Percentiles rank a stretch among this genome's conserved stretches.
Conservation (phyloP, 371 early-diverging fungal species). For the Thermomucor indicae-seudaticae region DNA sequence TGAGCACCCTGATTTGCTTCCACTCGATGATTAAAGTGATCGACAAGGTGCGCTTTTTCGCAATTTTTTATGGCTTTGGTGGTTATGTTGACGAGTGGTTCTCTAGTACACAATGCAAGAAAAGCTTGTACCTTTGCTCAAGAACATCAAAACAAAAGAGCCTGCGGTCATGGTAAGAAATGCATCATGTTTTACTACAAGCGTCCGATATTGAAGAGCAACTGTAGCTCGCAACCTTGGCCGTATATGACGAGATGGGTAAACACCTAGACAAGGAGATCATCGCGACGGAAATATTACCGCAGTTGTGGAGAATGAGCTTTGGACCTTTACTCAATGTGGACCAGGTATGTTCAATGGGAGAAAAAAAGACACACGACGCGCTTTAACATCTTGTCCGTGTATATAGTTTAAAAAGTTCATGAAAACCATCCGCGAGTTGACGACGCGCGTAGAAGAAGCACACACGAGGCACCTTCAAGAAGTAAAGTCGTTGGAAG, state of each 20-base stretch:
- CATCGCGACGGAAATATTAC: slow-evolving; percentile 73
- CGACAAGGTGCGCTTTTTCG: slow-evolving; percentile 50
- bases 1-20: slow-evolving; percentile 73
- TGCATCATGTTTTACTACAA: background rate
- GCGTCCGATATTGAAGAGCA: background rate
- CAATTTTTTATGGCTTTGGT: too few relatives aligned
- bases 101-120: slow-evolving; percentile 62
- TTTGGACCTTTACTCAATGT: slow-evolving; percentile 68
- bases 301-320: slow-evolving; percentile 76
- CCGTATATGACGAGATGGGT: slow-evolving; percentile 78
- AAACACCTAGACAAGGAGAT: slow-evolving; percentile 67
- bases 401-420: slow-evolving; percentile 57
- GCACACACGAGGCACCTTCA: slow-evolving; percentile 63
- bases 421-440: slow-evolving; percentile 62
- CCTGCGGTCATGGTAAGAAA: slow-evolving; percentile 67
- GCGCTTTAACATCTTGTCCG: background rate
- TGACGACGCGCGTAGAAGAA: slow-evolving; percentile 62
- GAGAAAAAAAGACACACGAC: too few relatives aligned
- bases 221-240: slow-evolving; percentile 66
- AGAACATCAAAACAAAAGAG: slow-evolving; percentile 74
- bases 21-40: slow-evolving; percentile 68
- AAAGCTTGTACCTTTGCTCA: slow-evolving; percentile 72
- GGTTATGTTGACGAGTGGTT: too few relatives aligned
- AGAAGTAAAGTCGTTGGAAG: slow-evolving; percentile 56
- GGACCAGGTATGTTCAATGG: slow-evolving; percentile 52